Evolutionary conservation across 1,284 basidiomycete species (phyloP).

Genomic region (Cutaneotrichosporon dermatis): DNA sequence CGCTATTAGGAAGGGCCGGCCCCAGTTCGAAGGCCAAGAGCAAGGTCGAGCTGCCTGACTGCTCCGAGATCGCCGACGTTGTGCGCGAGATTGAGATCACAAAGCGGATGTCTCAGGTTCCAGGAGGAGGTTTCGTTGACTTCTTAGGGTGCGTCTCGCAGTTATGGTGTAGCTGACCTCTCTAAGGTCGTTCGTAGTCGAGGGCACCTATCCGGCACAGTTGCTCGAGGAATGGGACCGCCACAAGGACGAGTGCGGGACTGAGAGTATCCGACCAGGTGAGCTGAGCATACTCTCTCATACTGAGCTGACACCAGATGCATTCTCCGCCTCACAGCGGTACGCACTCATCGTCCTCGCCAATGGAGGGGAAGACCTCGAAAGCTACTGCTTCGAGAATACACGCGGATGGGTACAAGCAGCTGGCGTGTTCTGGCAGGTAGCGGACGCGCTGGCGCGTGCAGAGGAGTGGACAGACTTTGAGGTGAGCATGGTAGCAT

Average conservation of each 20-base stretch:
- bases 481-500: slow-evolving; percentile 59
- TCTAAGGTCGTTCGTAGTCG: slow-evolving; percentile 68
- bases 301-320: slow-evolving; percentile 53
- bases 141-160: slow-evolving; percentile 57
- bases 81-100: slow-evolving; percentile 84
- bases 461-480: slow-evolving; percentile 77
- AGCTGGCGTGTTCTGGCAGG: slow-evolving; percentile 84
- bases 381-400: slow-evolving; percentile 65
- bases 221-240: slow-evolving; percentile 82
- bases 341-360: slow-evolving; percentile 85
- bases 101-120: slow-evolving; percentile 63
- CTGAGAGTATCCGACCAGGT: slow-evolving; percentile 84
- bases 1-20: slow-evolving; percentile 13
- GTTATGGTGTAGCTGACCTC: not conserved
- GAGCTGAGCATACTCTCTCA: slow-evolving; percentile 22
- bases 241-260: slow-evolving; percentile 65
- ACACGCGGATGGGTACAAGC: slow-evolving; percentile 75
- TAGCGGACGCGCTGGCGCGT: slow-evolving; percentile 65
- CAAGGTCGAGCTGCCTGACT: slow-evolving; percentile 46
- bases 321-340: slow-evolving; percentile 65
- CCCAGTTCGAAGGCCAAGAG: not conserved
- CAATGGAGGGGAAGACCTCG: slow-evolving; percentile 87
- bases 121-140: slow-evolving; percentile 67
- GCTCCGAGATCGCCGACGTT: slow-evolving; percentile 70
- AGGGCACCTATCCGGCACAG: slow-evolving; percentile 72